Evolutionary conservation across 2,329 filamentous ascomycete genomes (phyloP).

Genomic region (Blastomyces parvus): DNA sequence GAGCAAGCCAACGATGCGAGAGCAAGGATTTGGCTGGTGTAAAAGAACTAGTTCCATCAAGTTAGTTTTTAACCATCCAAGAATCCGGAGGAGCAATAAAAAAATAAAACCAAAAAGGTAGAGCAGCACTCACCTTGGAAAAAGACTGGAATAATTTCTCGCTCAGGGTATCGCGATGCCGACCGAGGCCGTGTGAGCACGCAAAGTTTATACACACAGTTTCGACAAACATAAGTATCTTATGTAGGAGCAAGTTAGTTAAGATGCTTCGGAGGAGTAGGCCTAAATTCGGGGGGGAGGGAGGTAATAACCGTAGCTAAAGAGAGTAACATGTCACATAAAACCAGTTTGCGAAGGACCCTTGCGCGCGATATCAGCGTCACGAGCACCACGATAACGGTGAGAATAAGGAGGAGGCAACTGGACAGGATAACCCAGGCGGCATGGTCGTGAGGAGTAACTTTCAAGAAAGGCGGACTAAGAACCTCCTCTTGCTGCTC

Average conservation of each 20-base stretch:
- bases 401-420: slow-evolving; percentile 15
- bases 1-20: slow-evolving; percentile 16
- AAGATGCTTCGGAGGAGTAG: not conserved
- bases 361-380: slow-evolving; percentile 17
- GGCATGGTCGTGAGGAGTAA: slow-evolving; percentile 14
- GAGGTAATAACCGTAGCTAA: slow-evolving; percentile 18
- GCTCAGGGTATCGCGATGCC: slow-evolving; percentile 12
- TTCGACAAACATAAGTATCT: slow-evolving; percentile 12
- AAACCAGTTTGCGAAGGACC: slow-evolving; percentile 15
- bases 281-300: slow-evolving; percentile 6
- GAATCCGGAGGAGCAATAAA: not conserved
- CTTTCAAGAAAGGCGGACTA: slow-evolving; percentile 14
- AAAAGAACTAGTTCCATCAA: slow-evolving; percentile 15
- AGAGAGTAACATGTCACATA: slow-evolving; percentile 16
- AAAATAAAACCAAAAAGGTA: not conserved
- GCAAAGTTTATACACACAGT: slow-evolving; percentile 18
- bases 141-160: slow-evolving; percentile 15
- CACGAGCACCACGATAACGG: slow-evolving; percentile 16
- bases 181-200: slow-evolving; percentile 17
- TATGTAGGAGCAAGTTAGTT: not conserved
- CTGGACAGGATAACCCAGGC: slow-evolving; percentile 15
- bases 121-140: slow-evolving; percentile 15
- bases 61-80: slow-evolving; percentile 4
- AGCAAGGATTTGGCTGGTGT: slow-evolving; percentile 19
- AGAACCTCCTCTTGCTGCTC: not conserved